Percentiles rank a stretch among this genome's conserved stretches.
phyloP scores from a whole-genome alignment of 495 filamentous ascomycete species.

The Annulohypoxylon moriforme region DNA sequence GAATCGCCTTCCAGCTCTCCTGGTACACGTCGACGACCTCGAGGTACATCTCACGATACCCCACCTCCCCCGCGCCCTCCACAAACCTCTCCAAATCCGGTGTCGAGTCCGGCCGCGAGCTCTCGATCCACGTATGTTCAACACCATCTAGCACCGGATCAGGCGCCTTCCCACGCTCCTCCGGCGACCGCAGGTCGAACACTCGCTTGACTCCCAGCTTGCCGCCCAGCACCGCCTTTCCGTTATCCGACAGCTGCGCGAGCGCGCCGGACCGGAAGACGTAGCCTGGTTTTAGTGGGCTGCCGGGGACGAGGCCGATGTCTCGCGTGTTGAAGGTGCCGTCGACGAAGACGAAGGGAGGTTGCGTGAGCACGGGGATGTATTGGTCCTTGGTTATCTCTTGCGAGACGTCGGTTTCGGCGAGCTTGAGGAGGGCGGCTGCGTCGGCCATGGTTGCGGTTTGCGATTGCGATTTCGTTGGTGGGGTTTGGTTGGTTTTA shows the following conservation, averaged over 20 bases:
- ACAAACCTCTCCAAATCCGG: conserved; percentile 51
- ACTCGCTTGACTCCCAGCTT: conserved; percentile 54
- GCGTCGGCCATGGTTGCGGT: conserved; percentile 42
- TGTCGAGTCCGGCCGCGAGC: conserved; percentile 46
- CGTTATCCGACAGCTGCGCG: conserved; percentile 47
- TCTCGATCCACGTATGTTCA: conserved; percentile 53
- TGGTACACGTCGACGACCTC: conserved; percentile 54
- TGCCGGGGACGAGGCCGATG: conserved; percentile 60
- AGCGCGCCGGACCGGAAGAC: conserved; percentile 66
- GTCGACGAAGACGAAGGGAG: conserved; percentile 66
- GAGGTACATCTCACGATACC: conserved; percentile 56
- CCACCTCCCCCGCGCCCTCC: conserved; percentile 55
- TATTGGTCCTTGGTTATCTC: conserved; percentile 48
- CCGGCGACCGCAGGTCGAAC: conserved; percentile 56
- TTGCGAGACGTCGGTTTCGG: conserved; percentile 50
- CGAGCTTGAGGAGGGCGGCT: conserved; percentile 52
- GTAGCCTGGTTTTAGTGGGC: conserved; percentile 55
- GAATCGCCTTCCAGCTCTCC: conserved; percentile 49
- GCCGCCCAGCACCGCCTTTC: conserved; percentile 52
- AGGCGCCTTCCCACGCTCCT: conserved; percentile 51
- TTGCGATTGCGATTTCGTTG: conserved; percentile 6
- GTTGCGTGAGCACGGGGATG: conserved; percentile 48
- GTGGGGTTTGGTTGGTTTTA: not conserved
- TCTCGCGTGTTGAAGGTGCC: conserved; percentile 67
- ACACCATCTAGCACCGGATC: conserved; percentile 55